Percentiles rank a stretch among this genome's conserved stretches.
phyloP scores from a whole-genome alignment of 768 basidiomycete genomes.

The Paxillus ammoniavirescens region DNA sequence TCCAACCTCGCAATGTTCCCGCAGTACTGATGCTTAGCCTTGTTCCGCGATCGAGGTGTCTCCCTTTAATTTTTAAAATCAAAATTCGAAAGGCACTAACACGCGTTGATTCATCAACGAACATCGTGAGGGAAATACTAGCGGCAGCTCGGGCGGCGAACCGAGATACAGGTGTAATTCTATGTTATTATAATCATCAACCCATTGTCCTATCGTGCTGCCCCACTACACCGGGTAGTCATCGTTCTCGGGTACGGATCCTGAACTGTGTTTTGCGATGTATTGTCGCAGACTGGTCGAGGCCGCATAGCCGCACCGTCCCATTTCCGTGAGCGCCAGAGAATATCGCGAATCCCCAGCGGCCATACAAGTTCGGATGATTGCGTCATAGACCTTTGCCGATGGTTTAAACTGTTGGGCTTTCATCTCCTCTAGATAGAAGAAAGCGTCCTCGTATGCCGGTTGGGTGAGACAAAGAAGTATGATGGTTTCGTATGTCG shows the following conservation, averaged over 20 bases:
- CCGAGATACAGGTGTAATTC: no score
- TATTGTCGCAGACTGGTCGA: slow-evolving; percentile 29
- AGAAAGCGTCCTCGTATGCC: slow-evolving; percentile 83
- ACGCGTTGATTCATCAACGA: no score
- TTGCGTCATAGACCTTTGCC: slow-evolving; percentile 50
- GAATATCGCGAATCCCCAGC: slow-evolving; percentile 60
- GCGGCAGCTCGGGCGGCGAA: no score
- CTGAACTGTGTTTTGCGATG: slow-evolving; percentile 24
- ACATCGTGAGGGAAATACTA: no score
- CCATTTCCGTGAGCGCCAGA: slow-evolving; percentile 71
- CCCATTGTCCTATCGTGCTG: no score
- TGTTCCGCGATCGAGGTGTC: no score
- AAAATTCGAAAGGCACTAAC: neutral
- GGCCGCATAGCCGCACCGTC: slow-evolving; percentile 51
- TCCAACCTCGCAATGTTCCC: no score
- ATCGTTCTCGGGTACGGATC: neutral
- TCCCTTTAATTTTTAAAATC: no score
- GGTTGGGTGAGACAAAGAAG: slow-evolving; percentile 66
- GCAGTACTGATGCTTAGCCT: no score
- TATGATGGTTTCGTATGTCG: slow-evolving; percentile 69
- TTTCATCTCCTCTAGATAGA: slow-evolving; percentile 89
- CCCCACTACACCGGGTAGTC: neutral
- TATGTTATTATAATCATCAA: no score
- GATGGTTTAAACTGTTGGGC: slow-evolving; percentile 54
- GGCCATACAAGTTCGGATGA: slow-evolving; percentile 57